These are phyloP conservation scores for Durotheca rogersii DNA, from an alignment of 495 filamentous ascomycete genomes.

Conservation along the genomic window DNA sequence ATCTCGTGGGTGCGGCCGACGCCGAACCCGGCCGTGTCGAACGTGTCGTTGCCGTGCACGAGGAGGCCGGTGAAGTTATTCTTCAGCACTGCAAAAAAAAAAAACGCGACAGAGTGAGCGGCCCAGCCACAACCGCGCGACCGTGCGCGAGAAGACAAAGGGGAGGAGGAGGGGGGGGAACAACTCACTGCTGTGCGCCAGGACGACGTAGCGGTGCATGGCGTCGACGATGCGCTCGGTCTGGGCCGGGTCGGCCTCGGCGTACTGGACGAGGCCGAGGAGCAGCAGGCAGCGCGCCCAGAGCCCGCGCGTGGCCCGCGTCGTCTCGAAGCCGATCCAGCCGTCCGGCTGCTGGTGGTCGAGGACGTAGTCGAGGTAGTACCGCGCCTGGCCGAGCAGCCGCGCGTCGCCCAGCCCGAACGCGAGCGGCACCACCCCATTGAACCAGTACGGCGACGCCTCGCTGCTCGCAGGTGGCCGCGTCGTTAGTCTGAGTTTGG, in stretches of 20 bases:
- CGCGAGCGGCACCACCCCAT: constrained; percentile 64
- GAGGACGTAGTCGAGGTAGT: constrained; percentile 53
- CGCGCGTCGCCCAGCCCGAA: constrained; percentile 55
- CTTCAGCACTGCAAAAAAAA: constrained; percentile 29
- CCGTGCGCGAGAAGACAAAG: no score
- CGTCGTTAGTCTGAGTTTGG: no score
- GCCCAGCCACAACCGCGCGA: no score
- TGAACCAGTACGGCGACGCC: constrained; percentile 67
- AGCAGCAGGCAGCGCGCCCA: constrained; percentile 55
- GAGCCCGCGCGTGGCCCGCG: constrained; percentile 44
- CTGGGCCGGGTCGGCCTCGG: constrained; percentile 47
- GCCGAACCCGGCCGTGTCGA: constrained; percentile 19
- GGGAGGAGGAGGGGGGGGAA: no score
- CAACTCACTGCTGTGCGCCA: constrained; percentile 48
- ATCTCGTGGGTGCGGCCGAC: constrained; percentile 33
- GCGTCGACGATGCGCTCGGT: constrained; percentile 37
- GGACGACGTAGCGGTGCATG: constrained; percentile 40
- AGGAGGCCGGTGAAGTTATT: constrained; percentile 28
- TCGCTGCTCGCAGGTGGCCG: constrained; percentile 39
- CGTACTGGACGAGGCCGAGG: constrained; percentile 46
- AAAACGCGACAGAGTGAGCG: no score
- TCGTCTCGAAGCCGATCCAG: constrained; percentile 62
- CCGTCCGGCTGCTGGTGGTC: constrained; percentile 56
- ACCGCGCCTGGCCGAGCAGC: constrained; percentile 55
- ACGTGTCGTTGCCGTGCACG: constrained; percentile 21